Evolutionary conservation across 306 rosid genomes (phyloP).

Genomic region (Pyrus betulifolia): DNA sequence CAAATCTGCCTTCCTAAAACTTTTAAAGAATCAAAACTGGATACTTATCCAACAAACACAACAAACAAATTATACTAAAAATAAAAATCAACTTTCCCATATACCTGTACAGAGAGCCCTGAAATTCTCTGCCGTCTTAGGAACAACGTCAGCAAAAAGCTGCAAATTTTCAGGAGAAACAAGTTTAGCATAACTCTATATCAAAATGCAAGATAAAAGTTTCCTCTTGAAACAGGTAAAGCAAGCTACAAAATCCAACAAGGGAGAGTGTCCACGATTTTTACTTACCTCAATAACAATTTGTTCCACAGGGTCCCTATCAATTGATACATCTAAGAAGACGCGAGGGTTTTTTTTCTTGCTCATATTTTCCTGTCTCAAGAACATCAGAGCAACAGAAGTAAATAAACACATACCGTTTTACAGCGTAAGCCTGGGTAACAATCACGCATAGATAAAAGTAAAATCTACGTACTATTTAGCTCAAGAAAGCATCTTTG

Average conservation of each 20-base stretch:
- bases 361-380: slow-evolving; percentile 44
- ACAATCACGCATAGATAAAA: not conserved
- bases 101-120: slow-evolving; percentile 95
- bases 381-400: not conserved
- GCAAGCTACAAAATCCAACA: not conserved
- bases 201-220: slow-evolving; percentile 6
- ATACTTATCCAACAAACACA: not conserved
- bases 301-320: slow-evolving; percentile 58
- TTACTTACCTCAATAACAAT: slow-evolving; percentile 62
- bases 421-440: not conserved
- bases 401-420: not conserved
- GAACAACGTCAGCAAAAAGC: slow-evolving; percentile 82
- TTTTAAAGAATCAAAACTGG: not conserved
- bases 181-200: not conserved
- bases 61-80: not conserved
- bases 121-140: slow-evolving; percentile 83
- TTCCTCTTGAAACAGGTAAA: not conserved
- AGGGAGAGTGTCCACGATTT: not conserved
- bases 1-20: not conserved
- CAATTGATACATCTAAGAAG: slow-evolving; percentile 70
- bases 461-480: not conserved
- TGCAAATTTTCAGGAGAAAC: slow-evolving; percentile 41
- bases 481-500: not conserved
- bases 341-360: slow-evolving; percentile 64
- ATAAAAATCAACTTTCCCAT: not conserved